Percentiles rank a stretch among this genome's conserved stretches.
These are phyloP conservation scores for Penicillium sp. DNA, from an alignment of 2,329 filamentous ascomycete species.

Conservation along the genomic window DNA sequence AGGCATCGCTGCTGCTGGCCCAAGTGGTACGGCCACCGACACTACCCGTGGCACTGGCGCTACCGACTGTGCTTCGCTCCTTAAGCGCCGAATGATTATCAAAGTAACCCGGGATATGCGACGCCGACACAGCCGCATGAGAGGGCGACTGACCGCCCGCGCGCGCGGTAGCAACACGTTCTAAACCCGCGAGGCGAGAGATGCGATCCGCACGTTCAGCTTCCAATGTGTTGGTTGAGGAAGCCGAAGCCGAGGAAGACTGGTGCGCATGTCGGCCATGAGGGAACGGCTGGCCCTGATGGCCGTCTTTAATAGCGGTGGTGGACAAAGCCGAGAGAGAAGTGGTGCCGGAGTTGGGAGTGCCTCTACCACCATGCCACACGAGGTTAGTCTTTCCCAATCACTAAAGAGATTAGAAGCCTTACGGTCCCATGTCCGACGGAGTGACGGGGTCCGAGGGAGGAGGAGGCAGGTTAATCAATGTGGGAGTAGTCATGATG, in stretches of 20 bases:
- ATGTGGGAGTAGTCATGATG: constrained; percentile 52
- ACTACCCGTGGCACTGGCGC: constrained; percentile 74
- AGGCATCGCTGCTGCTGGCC: constrained; percentile 59
- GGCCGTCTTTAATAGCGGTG: constrained; percentile 92
- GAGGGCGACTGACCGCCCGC: constrained; percentile 36
- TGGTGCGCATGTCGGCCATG: constrained; percentile 50
- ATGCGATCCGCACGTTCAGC: constrained; percentile 93
- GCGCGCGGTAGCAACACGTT: constrained; percentile 74
- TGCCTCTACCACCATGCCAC: constrained; percentile 56
- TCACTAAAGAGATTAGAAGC: constrained; percentile 1
- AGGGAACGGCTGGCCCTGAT: constrained; percentile 70
- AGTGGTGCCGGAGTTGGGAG: constrained; percentile 85
- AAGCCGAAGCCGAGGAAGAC: constrained; percentile 51
- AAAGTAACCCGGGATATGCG: constrained; percentile 64
- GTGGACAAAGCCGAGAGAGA: constrained; percentile 88
- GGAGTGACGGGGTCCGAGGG: constrained; percentile 79
- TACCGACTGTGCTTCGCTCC: constrained; percentile 84
- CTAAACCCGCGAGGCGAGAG: constrained; percentile 85
- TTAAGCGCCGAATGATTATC: constrained; percentile 67
- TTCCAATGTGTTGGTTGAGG: constrained; percentile 69
- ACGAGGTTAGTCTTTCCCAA: constrained; percentile 16
- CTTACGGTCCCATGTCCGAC: constrained; percentile 77
- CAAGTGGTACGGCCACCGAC: constrained; percentile 63
- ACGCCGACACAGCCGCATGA: constrained; percentile 33
- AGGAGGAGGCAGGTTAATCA: constrained; percentile 79